phyloP scores from a whole-genome alignment of 257 asterid species.

The Scutellaria galericulata region DNA sequence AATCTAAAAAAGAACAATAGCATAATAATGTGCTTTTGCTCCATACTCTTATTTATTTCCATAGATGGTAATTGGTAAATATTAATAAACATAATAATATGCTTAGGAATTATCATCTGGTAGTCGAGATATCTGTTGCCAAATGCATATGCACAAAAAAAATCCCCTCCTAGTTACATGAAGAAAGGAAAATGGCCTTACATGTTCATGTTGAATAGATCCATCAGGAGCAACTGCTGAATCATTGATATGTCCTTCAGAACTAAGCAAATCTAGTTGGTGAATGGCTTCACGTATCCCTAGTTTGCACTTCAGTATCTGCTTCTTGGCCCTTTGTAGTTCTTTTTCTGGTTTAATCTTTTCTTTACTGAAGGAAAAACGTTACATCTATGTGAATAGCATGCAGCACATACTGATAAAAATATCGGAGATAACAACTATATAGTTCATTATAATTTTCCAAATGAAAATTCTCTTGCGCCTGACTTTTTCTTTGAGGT shows the following conservation, averaged over 20 bases:
- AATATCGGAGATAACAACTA: slow-evolving; percentile 1
- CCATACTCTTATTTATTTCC: slow-evolving; percentile 11
- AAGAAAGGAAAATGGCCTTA: slow-evolving; percentile 41
- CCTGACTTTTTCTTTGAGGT: slow-evolving; percentile 19
- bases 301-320: slow-evolving; percentile 85
- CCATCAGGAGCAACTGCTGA: slow-evolving; percentile 84
- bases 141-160: slow-evolving; percentile 8
- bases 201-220: slow-evolving; percentile 92
- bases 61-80: slow-evolving; percentile 1
- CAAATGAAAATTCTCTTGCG: slow-evolving; percentile 1
- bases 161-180: slow-evolving; percentile 13
- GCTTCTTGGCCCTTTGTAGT: slow-evolving; percentile 80
- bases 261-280: slow-evolving; percentile 83
- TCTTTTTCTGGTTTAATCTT: slow-evolving; percentile 91
- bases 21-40: neutral
- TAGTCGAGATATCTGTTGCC: slow-evolving; percentile 6
- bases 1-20: neutral
- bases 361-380: slow-evolving; percentile 72
- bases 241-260: slow-evolving; percentile 70
- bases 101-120: slow-evolving; percentile 4
- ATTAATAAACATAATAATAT: neutral
- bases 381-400: slow-evolving; percentile 30
- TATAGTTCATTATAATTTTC: slow-evolving; percentile 14
- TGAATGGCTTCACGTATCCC: slow-evolving; percentile 94
- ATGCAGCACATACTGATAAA: slow-evolving; percentile 13